These are phyloP conservation scores for Sporobolomyces roseus DNA, from an alignment of 768 basidiomycete species.

Conservation along the genomic window DNA sequence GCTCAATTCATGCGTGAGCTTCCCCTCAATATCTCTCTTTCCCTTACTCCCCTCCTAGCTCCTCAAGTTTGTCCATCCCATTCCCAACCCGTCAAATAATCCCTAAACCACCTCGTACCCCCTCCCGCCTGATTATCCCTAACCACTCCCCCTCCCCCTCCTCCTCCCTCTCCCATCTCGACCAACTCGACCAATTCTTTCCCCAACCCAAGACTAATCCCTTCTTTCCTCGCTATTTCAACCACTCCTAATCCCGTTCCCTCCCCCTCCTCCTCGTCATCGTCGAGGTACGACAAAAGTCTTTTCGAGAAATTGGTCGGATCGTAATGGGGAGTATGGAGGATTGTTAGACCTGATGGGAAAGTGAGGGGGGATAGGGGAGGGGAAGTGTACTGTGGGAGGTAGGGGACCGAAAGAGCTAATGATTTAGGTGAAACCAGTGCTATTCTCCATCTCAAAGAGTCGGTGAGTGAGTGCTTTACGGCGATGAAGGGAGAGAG, in stretches of 20 bases:
- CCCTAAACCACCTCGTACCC: constrained; percentile 42
- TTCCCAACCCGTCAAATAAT: constrained; percentile 5
- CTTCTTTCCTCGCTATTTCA: constrained; percentile 68
- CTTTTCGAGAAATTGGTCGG: constrained; percentile 66
- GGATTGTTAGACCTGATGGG: constrained; percentile 67
- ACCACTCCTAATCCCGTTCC: constrained; percentile 44
- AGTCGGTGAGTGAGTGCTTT: not conserved
- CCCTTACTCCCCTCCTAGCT: not conserved
- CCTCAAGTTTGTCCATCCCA: constrained; percentile 7
- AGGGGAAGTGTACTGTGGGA: constrained; percentile 46
- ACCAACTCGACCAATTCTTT: constrained; percentile 72
- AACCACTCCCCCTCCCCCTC: constrained; percentile 52
- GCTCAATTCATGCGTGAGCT: too few species aligned
- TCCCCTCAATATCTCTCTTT: not conserved
- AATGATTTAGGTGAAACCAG: constrained; percentile 85
- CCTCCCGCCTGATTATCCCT: constrained; percentile 62
- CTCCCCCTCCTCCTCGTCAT: constrained; percentile 52
- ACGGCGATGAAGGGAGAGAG: not conserved
- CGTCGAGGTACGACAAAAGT: constrained; percentile 57
- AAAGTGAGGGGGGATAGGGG: constrained; percentile 65
- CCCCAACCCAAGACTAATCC: constrained; percentile 66
- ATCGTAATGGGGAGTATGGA: constrained; percentile 70
- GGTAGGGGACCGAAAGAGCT: constrained; percentile 65
- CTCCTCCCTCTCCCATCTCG: constrained; percentile 60
- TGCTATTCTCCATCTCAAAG: constrained; percentile 53